Base-by-base conservation (phyloP, 495 filamentous ascomycete species). In the Pyrenopolyporus hunteri region DNA sequence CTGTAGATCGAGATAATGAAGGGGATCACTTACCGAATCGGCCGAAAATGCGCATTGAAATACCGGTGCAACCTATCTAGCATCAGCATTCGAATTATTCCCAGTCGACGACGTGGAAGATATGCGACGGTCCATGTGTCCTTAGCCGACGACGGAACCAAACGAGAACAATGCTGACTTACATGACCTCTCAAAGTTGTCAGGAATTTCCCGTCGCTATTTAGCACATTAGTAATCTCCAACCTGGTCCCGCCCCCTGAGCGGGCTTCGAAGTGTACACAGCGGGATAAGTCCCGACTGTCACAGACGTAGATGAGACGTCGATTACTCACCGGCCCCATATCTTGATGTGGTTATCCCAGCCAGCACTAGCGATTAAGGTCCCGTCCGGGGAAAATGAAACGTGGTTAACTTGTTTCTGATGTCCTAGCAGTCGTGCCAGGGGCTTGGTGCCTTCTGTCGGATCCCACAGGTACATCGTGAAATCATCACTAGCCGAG, bases 381-480 rank as follows among this genome's bases (percentile, higher is more conserved):
- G 83, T 79, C 55, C 91, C 92, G 65, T 96, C 91, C 0, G 93
- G 91, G 0, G 92, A 97, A 78, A 98, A 97, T 5, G 87, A 89
- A 11, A 97, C 92, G 70, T 97, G 88, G 74, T 97, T 98, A 54
- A 99, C 91, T 66, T 90, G 90, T 71, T 97, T 98, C 69, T 97
- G 92, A 70, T 99, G 95, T 7, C 95, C 95, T 19, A 92, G 73
- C 46, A 99, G 80, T 23, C 94, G 83, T n/a, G 90, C 87, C 8
- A 98, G 74, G 4, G 93, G 92, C 70, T 97, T 97, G 13, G 77
- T 89, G 9, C 81, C 78, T 13, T 88, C 87, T 47, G 74, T 80
- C 0, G 95, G 95, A 26, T 95, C 89, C 95, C 95, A 99, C 43
- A 99, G 83, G 68, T 89, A 97, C 81, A 98, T 94, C 4, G 94